A percentile compares a stretch with the other conserved stretches of the same genome.
Conservation (phyloP, 1,284 basidiomycete genomes). For the Naganishia sp. region DNA sequence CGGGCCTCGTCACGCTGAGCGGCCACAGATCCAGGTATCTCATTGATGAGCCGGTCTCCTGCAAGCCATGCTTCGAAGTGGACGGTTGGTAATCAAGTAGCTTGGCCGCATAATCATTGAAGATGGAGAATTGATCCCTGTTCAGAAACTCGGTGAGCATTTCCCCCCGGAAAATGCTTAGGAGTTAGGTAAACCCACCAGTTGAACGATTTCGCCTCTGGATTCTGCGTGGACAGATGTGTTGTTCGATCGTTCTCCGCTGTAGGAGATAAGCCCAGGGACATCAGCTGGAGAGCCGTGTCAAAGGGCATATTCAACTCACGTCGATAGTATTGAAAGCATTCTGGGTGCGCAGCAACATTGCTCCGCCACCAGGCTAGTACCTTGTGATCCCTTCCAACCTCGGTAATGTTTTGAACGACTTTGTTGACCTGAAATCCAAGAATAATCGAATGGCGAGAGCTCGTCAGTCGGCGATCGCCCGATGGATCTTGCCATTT, state of each 20-base stretch:
- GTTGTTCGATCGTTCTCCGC: constrained; percentile 26
- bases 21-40: constrained; percentile 28
- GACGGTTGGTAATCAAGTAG: constrained; percentile 4
- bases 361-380: constrained; percentile 23
- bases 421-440: constrained; percentile 5
- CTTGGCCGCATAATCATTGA: constrained; percentile 3
- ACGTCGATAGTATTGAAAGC: constrained; percentile 16
- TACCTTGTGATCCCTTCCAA: constrained; percentile 11
- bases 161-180: not conserved
- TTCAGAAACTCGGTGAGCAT: not conserved
- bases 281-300: not conserved
- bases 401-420: constrained; percentile 2
- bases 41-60: not conserved
- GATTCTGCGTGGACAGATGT: constrained; percentile 17
- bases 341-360: constrained; percentile 18
- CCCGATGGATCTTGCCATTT: not conserved
- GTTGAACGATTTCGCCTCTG: constrained; percentile 21
- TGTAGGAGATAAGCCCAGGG: not conserved
- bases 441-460: too few relatives aligned
- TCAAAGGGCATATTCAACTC: not conserved
- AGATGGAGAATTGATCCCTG: constrained; percentile 12
- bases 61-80: not conserved
- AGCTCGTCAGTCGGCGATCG: not conserved
- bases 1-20: constrained; percentile 23
- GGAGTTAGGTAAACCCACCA: constrained; percentile 4